These are phyloP conservation scores for Osmanthus fragrans DNA, from an alignment of 257 asterid genomes.

Conservation along the genomic window DNA sequence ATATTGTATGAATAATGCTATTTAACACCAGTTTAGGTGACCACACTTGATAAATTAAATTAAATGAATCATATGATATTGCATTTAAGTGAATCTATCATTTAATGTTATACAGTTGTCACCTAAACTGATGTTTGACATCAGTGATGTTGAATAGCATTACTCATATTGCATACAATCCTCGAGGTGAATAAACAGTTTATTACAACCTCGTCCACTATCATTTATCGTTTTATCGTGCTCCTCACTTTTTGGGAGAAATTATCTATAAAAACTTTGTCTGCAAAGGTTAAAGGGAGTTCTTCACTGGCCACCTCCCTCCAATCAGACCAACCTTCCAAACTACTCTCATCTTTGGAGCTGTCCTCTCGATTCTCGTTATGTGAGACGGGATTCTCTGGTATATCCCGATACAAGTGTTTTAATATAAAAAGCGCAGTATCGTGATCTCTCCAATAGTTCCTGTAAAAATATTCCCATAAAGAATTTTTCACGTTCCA, in stretches of 20 bases:
- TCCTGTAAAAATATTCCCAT: slow-evolving; percentile 44
- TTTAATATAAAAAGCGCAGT: slow-evolving; percentile 91
- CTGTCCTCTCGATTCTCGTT: slow-evolving; percentile 35
- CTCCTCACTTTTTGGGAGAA: slow-evolving; percentile 61
- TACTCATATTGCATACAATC: background rate
- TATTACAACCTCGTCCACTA: background rate
- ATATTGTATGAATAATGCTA: no score
- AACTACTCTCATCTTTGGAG: slow-evolving; percentile 34
- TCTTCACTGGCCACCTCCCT: slow-evolving; percentile 65
- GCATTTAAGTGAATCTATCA: no score
- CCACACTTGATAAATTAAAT: no score
- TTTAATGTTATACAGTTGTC: no score
- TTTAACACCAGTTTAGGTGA: no score
- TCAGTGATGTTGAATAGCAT: background rate
- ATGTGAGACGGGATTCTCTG: slow-evolving; percentile 52
- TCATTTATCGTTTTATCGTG: slow-evolving; percentile 24
- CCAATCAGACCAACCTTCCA: slow-evolving; percentile 54
- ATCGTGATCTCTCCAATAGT: slow-evolving; percentile 92
- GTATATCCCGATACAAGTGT: slow-evolving; percentile 78
- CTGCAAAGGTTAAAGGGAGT: slow-evolving; percentile 83
- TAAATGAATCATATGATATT: no score
- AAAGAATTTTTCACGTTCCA: background rate
- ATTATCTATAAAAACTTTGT: slow-evolving; percentile 42
- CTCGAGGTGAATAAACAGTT: background rate
- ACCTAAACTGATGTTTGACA: no score